Conservation (phyloP, 192 early-diverging fungal genomes). For the Phycomyces nitens region DNA sequence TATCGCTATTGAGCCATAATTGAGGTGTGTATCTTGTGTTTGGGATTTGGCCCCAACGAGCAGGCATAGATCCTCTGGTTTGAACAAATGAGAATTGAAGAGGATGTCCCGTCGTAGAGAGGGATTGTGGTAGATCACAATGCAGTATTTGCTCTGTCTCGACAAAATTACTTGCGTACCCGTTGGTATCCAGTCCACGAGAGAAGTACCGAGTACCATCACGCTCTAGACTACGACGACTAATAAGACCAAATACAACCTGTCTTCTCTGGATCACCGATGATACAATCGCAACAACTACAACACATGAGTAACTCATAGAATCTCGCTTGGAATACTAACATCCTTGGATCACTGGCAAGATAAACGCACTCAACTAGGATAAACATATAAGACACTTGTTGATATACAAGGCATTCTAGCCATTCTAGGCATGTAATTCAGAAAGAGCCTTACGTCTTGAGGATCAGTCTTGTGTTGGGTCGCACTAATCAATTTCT, state of each 20-base stretch:
- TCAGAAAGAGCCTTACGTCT: conserved; percentile 1
- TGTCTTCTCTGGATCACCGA: conserved; percentile 58
- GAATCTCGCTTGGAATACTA: conserved; percentile 22
- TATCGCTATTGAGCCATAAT: conserved; percentile 64
- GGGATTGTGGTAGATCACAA: conserved; percentile 49
- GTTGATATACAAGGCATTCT: background rate
- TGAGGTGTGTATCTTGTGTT: conserved; percentile 88
- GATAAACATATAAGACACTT: conserved; percentile 1
- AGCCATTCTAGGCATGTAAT: conserved; percentile 36
- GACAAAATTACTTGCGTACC: conserved; percentile 93
- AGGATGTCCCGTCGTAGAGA: conserved; percentile 14
- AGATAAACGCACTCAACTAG: conserved; percentile 74
- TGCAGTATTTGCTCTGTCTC: conserved; percentile 94
- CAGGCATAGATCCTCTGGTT: conserved; percentile 89
- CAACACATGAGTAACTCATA: background rate
- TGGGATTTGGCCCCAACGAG: conserved; percentile 91
- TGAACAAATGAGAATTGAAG: conserved; percentile 77
- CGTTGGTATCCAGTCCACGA: conserved; percentile 85
- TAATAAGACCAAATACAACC: conserved; percentile 78
- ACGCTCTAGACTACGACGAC: conserved; percentile 76
- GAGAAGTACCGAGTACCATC: conserved; percentile 91
- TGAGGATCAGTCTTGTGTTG: conserved; percentile 3
- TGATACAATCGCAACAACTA: conserved; percentile 62
- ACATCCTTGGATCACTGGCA: conserved; percentile 92
- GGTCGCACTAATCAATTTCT: conserved; percentile 60